These are phyloP conservation scores for Coemansia sp. DNA, from an alignment of 192 early-diverging fungal species.

Conservation along the genomic window DNA sequence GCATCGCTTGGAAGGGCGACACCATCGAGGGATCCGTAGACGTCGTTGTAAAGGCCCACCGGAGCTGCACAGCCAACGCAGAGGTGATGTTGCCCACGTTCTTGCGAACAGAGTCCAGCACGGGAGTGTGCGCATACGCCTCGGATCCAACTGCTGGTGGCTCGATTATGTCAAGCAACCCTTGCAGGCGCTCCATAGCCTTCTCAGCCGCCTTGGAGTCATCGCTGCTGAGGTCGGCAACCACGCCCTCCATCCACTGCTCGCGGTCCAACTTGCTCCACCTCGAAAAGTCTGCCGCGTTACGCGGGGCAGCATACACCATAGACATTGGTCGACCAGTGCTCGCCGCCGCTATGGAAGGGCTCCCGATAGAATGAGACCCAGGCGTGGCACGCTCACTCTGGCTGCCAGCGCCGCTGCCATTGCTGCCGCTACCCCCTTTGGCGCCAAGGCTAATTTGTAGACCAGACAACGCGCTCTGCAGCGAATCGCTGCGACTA, in stretches of 20 bases:
- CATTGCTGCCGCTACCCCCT: background rate
- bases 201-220: constrained; percentile 29
- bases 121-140: constrained; percentile 14
- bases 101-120: constrained; percentile 19
- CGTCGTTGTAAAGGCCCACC: constrained; percentile 32
- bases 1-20: constrained; percentile 25
- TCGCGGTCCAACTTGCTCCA: constrained; percentile 38
- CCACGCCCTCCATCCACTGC: constrained; percentile 34
- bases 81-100: constrained; percentile 18
- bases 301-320: constrained; percentile 5
- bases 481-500: constrained; percentile 15
- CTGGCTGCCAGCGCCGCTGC: background rate
- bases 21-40: constrained; percentile 21
- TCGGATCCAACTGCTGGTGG: background rate
- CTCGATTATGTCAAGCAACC: constrained; percentile 11
- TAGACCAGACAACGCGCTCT: constrained; percentile 15
- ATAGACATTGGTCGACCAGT: constrained; percentile 1
- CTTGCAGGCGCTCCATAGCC: constrained; percentile 37
- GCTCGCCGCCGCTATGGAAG: background rate
- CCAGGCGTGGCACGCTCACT: background rate
- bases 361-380: constrained; percentile 8
- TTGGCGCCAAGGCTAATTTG: constrained; percentile 6
- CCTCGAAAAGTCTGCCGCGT: constrained; percentile 22
- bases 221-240: constrained; percentile 38
- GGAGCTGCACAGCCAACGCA: constrained; percentile 27